phyloP scores from a whole-genome alignment of 805 yeast species.

The Candida germanica region DNA sequence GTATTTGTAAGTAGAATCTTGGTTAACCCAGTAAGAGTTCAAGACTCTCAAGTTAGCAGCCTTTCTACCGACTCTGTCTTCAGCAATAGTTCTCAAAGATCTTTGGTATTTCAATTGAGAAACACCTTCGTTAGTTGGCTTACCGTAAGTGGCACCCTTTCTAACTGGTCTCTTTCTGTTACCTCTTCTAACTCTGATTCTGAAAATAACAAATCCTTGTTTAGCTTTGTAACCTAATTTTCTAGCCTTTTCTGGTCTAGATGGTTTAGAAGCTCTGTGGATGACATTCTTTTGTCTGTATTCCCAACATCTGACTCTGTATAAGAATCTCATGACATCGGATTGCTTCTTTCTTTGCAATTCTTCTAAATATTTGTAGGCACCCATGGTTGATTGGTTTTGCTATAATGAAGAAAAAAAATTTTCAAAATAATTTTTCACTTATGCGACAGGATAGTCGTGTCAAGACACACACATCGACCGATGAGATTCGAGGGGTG shows the following conservation, averaged over 20 bases:
- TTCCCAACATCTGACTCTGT: constrained; percentile 99
- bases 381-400: constrained; percentile 71
- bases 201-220: constrained; percentile 98
- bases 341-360: constrained; percentile 99
- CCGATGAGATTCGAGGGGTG: no score
- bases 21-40: constrained; percentile 99
- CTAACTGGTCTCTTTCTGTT: constrained; percentile 99
- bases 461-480: no score
- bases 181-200: constrained; percentile 99
- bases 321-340: constrained; percentile 97
- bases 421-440: constrained; percentile 9
- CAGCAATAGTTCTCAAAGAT: constrained; percentile 96
- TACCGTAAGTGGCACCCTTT: constrained; percentile 99
- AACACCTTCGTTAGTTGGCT: constrained; percentile 99
- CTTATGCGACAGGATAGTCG: no score
- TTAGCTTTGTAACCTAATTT: constrained; percentile 99
- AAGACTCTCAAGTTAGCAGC: constrained; percentile 98
- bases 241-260: constrained; percentile 99
- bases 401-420: constrained; percentile 4
- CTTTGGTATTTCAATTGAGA: constrained; percentile 99
- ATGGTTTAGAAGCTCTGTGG: constrained; percentile 98
- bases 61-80: constrained; percentile 99
- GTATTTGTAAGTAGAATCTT: constrained; percentile 99
- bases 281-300: constrained; percentile 98
- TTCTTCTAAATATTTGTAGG: constrained; percentile 99